phyloP scores from a whole-genome alignment of 768 basidiomycete genomes.

The Russula emetica region DNA sequence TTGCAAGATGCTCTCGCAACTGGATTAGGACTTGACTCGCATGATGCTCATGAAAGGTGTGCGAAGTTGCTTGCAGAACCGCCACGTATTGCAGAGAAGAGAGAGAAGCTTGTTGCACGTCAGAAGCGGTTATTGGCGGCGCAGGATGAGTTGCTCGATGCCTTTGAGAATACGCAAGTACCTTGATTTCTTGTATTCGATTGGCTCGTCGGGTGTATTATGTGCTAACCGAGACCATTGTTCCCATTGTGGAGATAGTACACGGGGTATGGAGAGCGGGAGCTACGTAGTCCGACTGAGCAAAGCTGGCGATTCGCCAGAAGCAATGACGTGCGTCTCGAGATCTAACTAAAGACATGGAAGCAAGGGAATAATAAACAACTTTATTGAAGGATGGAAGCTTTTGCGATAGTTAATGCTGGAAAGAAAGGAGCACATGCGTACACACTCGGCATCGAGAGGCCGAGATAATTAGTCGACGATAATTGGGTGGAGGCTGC shows the following conservation, averaged over 20 bases:
- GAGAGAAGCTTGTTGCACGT: conserved; percentile 50
- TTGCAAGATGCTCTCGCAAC: conserved; percentile 44
- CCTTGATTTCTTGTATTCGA: neutral
- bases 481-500: conserved; percentile 1
- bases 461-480: neutral
- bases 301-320: conserved; percentile 8
- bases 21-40: conserved; percentile 50
- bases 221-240: neutral
- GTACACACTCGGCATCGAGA: neutral
- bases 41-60: conserved; percentile 46
- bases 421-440: neutral
- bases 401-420: neutral
- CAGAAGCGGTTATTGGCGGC: conserved; percentile 48
- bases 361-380: conserved; percentile 2
- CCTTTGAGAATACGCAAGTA: neutral
- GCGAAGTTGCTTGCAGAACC: conserved; percentile 50
- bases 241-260: conserved; percentile 1
- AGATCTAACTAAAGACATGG: conserved; percentile 5
- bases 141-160: conserved; percentile 38
- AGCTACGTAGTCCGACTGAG: conserved; percentile 4
- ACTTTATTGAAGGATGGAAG: conserved; percentile 19
- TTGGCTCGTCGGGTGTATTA: neutral
- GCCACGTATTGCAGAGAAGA: conserved; percentile 39
- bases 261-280: neutral
- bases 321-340: conserved; percentile 1